A percentile compares a stretch with the other conserved stretches of the same genome.
Evolutionary conservation across 768 basidiomycete genomes (phyloP).

Genomic region (Kwoniella europaea): DNA sequence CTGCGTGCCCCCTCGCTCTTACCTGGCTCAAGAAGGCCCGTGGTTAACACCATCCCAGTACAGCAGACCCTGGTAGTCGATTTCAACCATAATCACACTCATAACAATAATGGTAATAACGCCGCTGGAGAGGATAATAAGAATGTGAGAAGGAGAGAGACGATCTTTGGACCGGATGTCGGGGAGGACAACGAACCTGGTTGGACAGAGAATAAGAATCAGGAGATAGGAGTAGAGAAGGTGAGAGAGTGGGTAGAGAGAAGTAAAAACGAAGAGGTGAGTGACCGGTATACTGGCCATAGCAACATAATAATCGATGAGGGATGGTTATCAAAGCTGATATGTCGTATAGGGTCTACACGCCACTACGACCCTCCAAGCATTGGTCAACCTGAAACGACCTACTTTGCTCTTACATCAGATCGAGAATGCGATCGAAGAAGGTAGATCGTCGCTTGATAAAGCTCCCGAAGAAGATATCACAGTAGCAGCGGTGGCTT

Average conservation of each 20-base stretch:
- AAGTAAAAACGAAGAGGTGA: slow-evolving; percentile 78
- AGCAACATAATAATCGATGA: neutral
- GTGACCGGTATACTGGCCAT: slow-evolving; percentile 33
- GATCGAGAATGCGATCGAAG: slow-evolving; percentile 31
- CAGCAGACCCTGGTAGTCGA: slow-evolving; percentile 54
- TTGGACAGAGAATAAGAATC: slow-evolving; percentile 61
- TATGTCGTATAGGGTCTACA: slow-evolving; percentile 67
- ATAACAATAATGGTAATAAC: slow-evolving; percentile 17
- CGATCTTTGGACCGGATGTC: slow-evolving; percentile 89
- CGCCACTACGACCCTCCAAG: slow-evolving; percentile 90
- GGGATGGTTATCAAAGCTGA: neutral
- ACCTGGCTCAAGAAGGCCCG: slow-evolving; percentile 21
- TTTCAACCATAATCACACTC: slow-evolving; percentile 21
- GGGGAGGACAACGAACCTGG: slow-evolving; percentile 65
- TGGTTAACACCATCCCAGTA: slow-evolving; percentile 12
- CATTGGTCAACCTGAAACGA: slow-evolving; percentile 90
- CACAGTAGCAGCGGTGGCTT: slow-evolving; percentile 8
- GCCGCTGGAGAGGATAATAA: slow-evolving; percentile 17
- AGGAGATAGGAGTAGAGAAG: slow-evolving; percentile 73
- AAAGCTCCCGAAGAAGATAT: slow-evolving; percentile 15
- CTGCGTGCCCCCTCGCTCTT: slow-evolving; percentile 48
- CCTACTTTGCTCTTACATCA: slow-evolving; percentile 73
- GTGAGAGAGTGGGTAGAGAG: slow-evolving; percentile 78
- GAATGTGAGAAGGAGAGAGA: slow-evolving; percentile 68
- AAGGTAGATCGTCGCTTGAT: slow-evolving; percentile 11